Base-by-base conservation (phyloP, 2,329 filamentous ascomycete genomes). In the Allantophomopsis cytisporea region DNA sequence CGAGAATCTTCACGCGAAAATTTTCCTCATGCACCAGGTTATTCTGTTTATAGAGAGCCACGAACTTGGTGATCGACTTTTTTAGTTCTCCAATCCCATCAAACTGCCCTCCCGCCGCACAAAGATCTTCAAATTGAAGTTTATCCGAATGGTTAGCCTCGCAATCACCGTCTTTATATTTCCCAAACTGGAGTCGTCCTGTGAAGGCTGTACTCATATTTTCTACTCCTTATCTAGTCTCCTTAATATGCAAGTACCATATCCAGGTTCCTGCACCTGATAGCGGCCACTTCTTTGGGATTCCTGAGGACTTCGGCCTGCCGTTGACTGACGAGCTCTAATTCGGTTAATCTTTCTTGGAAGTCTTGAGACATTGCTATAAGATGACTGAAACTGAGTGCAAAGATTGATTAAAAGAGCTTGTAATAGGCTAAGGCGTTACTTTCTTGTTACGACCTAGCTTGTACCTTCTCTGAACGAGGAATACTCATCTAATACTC, bases 121-220 rank as follows among this genome's bases (percentile, higher is more conserved):
- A 32, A 42, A 45, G 39, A 45, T 45, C 41, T 43, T 45, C 35
- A 45, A 47, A 45, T 45, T 40, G 28, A 45, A 45, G 41, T 47
- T 45, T 20, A 44, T 47, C 39, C 28, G 32, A 43, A 44, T 47
- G 32, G 39, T 45, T 45, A 34, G 43, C 45, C 32, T 43, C 35
- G 35, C 36, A 43, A 42, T 45, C 32, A 43, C 41, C 33, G 39
- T 43, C 38, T 47, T 47, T 32, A 45, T 45, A 45, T 39, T 45
- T 33, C 36, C 45, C 34, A 47, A 45, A 40, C 37, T 44, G 36
- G 36, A 47, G 41, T 45, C 41, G 39, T 42, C 30, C 35, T 47
- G 30, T 42, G 14, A 43, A 42, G 34, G 37, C 35, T 43, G 28
- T 43, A 42, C 39, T 47, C 39, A 47, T 43, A 41, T 45, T 47